phyloP scores from a whole-genome alignment of 495 filamentous ascomycete genomes.

The Apodospora peruviana region DNA sequence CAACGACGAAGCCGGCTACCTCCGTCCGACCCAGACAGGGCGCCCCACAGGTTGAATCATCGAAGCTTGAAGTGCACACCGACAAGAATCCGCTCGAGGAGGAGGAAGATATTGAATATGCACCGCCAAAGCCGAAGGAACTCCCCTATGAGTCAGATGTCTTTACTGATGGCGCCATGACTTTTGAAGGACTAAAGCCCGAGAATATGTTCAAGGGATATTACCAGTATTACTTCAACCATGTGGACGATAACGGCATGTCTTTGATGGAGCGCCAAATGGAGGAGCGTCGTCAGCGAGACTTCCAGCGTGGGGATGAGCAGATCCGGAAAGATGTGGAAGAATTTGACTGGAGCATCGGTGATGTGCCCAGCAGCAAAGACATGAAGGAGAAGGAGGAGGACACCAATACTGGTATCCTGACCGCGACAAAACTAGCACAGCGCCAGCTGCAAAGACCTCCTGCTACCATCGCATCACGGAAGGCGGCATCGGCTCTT shows the following conservation, averaged over 20 bases:
- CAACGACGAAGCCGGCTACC: constrained; percentile 31
- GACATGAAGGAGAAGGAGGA: constrained; percentile 26
- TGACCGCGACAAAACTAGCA: constrained; percentile 18
- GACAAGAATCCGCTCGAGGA: constrained; percentile 30
- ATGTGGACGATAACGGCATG: constrained; percentile 62
- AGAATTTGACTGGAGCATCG: constrained; percentile 48
- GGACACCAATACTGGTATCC: constrained; percentile 4
- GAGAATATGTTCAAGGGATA: constrained; percentile 67
- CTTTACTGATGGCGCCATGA: constrained; percentile 52
- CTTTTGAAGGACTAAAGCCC: constrained; percentile 41
- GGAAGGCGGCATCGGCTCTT: constrained; percentile 37
- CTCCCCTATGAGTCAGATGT: constrained; percentile 74
- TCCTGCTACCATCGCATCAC: constrained; percentile 34
- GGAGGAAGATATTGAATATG: constrained; percentile 57
- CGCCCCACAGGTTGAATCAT: constrained; percentile 38
- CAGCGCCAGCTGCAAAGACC: constrained; percentile 21
- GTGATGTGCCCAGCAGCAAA: constrained; percentile 29
- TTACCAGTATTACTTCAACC: constrained; percentile 58
- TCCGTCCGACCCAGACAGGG: constrained; percentile 30
- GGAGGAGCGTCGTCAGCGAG: constrained; percentile 47
- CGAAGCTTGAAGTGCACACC: constrained; percentile 37
- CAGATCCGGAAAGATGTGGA: constrained; percentile 54
- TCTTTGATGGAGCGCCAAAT: constrained; percentile 55
- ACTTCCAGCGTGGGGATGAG: constrained; percentile 52
- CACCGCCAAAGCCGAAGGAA: constrained; percentile 46